Base-by-base conservation (phyloP, 2,329 filamentous ascomycete species). In the Xylaria sp. region DNA sequence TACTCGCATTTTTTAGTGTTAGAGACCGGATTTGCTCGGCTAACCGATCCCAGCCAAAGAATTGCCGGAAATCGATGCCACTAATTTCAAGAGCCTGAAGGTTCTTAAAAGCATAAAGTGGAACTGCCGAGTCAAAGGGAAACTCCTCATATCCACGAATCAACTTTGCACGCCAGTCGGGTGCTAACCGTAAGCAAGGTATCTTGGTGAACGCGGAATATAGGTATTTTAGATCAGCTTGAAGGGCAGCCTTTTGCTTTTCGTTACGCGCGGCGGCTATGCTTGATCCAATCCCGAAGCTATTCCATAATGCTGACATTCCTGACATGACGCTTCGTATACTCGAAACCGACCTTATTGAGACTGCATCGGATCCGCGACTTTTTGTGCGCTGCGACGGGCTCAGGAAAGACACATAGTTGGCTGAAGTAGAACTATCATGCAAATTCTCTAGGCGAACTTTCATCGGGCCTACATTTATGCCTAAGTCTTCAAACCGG, bases 171-270 rank as follows among this genome's bases (percentile, higher is more conserved):
- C 92, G 91, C 81, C 93, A 93, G 76, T 99, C 95, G n/a, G 93
- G 93, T 27, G 93, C 89, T 57, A 99, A 82, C 66, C 90, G 88
- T 65, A 99, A 81, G 73, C 92, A 97, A 0, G 95, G 95, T 43
- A 99, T 96, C 79, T 98, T 99, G 72, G 95, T 99, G 74, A 98
- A 99, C 59, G 95, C 92, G 41, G 95, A 98, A 79, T 97, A 99
- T 33, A 99, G 83, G 75, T 99, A 98, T 76, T 94, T 97, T 69
- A 97, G 80, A 75, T 99, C 95, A 59, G 90, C 87, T 73, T 95
- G 88, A 58, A 95, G 79, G 44, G 92, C 90, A 60, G 89, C 90
- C 77, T 96, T 96, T 75, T 95, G 92, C 74, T 92, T 93, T 77
- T 97, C 95, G 35, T 88, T 91, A 74, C 93, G 91, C 67, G 92